Conservation (phyloP, 1,284 basidiomycete species). For the Ceratobasidium sp. region DNA sequence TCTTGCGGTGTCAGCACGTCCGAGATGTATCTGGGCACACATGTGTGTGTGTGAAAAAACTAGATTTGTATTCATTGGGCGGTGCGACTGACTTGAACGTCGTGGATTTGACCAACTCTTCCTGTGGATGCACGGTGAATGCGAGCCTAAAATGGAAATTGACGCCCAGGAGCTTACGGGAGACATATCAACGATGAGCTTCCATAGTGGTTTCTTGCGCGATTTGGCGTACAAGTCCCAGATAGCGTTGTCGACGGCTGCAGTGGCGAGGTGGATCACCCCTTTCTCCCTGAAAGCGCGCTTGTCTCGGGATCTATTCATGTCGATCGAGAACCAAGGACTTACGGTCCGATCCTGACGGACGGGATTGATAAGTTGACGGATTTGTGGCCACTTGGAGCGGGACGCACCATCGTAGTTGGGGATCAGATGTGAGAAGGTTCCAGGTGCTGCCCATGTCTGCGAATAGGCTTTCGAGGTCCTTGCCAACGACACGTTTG, state of each 20-base stretch:
- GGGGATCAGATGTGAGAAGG: constrained; percentile 81
- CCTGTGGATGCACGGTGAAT: constrained; percentile 54
- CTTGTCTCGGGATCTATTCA: neutral
- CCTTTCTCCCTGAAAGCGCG: constrained; percentile 52
- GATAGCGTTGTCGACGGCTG: constrained; percentile 79
- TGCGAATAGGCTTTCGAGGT: constrained; percentile 79
- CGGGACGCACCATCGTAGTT: constrained; percentile 80
- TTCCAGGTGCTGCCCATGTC: constrained; percentile 89
- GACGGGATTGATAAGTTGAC: neutral
- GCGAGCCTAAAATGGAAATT: constrained; percentile 18
- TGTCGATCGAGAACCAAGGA: neutral
- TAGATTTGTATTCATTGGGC: neutral
- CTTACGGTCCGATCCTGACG: constrained; percentile 37
- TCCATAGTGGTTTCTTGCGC: constrained; percentile 83
- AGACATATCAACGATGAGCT: constrained; percentile 82
- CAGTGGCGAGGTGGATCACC: constrained; percentile 82
- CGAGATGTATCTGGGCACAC: constrained; percentile 74
- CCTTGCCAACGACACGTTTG: constrained; percentile 79
- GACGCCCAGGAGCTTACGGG: constrained; percentile 58
- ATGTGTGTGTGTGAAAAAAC: neutral
- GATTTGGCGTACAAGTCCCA: constrained; percentile 86
- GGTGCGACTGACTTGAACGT: constrained; percentile 61
- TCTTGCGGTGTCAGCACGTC: constrained; percentile 91
- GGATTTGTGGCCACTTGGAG: neutral
- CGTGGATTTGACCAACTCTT: constrained; percentile 83